A percentile compares a stretch with the other conserved stretches of the same genome.
These are phyloP conservation scores for Volvox reticuliferus DNA, from an alignment of 139 green algal species.

Conservation along the genomic window DNA sequence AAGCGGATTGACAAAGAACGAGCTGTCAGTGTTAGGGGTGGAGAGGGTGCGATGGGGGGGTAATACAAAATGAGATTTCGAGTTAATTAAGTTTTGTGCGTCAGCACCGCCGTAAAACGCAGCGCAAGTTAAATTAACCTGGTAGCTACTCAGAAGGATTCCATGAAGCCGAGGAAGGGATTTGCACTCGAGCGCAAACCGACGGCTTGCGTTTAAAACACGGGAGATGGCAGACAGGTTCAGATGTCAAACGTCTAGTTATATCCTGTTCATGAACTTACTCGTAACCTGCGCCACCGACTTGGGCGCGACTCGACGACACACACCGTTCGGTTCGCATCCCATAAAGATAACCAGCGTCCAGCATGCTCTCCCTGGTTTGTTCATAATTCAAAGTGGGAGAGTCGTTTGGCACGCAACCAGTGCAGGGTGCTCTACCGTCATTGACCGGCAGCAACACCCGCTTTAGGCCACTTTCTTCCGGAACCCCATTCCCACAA, in stretches of 20 bases:
- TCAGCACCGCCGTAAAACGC: too few relatives aligned
- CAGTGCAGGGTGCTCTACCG: not conserved
- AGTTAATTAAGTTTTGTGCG: too few relatives aligned
- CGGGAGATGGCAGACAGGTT: too few relatives aligned
- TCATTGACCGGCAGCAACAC: not conserved
- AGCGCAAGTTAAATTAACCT: too few relatives aligned
- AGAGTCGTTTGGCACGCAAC: not conserved
- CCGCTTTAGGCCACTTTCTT: too few relatives aligned
- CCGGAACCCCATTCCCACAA: too few relatives aligned
- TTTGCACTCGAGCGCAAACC: too few relatives aligned
- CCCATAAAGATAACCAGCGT: not conserved
- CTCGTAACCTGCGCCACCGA: not conserved
- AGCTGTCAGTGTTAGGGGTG: not conserved
- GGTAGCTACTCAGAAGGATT: too few relatives aligned
- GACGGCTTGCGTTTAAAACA: not conserved
- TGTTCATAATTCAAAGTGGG: not conserved
- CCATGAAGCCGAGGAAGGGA: too few relatives aligned
- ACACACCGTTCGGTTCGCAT: not conserved
- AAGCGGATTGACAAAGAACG: not conserved
- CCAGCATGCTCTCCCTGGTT: not conserved
- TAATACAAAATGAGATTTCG: too few relatives aligned
- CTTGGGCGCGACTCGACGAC: not conserved
- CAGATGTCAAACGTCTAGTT: too few relatives aligned
- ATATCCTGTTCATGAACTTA: not conserved
- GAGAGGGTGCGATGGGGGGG: too few relatives aligned